Evolutionary conservation across 768 basidiomycete genomes (phyloP).

Genomic region (Leccinum truebloodii): DNA sequence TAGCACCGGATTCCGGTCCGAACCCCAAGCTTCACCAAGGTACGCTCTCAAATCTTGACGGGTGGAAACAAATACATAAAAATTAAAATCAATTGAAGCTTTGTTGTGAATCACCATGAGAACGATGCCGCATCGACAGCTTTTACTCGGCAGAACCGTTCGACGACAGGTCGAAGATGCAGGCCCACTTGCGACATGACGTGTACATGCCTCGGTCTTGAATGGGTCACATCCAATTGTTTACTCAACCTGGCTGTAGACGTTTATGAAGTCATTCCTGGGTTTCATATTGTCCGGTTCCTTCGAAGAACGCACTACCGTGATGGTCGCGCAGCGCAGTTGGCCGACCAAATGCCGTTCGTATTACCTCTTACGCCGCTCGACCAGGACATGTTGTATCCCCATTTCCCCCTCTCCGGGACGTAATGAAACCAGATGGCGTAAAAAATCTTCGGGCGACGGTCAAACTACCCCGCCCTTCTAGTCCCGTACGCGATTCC

Average conservation of each 20-base stretch:
- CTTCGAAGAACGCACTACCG: background rate
- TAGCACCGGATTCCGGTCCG: background rate
- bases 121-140: background rate
- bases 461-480: background rate
- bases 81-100: background rate
- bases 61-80: background rate
- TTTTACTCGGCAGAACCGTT: constrained; percentile 6
- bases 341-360: constrained; percentile 13
- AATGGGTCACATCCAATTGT: background rate
- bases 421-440: constrained; percentile 17
- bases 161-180: background rate
- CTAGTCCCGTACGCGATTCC: constrained; percentile 8
- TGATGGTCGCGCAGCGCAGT: background rate
- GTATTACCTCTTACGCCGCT: constrained; percentile 7
- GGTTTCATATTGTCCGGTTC: background rate
- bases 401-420: background rate
- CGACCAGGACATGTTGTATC: background rate
- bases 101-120: constrained; percentile 6
- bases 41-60: background rate
- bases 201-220: constrained; percentile 1
- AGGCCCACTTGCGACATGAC: background rate
- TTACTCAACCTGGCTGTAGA: background rate
- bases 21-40: background rate
- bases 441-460: background rate
- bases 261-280: constrained; percentile 9